Percentiles rank a stretch among this genome's conserved stretches.
These are phyloP conservation scores for Ambrosia hybrid DNA, from an alignment of 140 eudicot genomes.

Conservation along the genomic window DNA sequence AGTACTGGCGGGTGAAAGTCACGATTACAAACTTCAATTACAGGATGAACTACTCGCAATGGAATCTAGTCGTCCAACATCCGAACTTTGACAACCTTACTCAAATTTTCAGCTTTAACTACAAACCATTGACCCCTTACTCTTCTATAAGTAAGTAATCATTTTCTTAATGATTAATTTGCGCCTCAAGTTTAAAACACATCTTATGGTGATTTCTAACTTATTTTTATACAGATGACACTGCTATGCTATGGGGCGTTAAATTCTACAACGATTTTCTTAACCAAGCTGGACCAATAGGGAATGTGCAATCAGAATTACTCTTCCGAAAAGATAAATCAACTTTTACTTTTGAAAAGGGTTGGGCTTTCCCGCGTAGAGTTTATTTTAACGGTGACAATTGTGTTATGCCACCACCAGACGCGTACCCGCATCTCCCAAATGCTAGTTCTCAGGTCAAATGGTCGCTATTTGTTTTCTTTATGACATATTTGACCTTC, in stretches of 20 bases:
- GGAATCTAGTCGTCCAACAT: constrained; percentile 90
- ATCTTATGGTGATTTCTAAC: constrained; percentile 13
- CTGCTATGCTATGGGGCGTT: constrained; percentile 93
- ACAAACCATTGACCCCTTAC: constrained; percentile 74
- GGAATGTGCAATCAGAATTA: constrained; percentile 91
- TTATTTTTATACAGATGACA: constrained; percentile 64
- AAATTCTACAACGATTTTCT: constrained; percentile 88
- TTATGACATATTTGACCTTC: constrained; percentile 31
- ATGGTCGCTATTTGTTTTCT: constrained; percentile 38
- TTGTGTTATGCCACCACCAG: constrained; percentile 98
- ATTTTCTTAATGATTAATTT: background rate
- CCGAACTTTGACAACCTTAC: constrained; percentile 88
- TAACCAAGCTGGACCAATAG: constrained; percentile 79
- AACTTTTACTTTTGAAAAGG: constrained; percentile 78
- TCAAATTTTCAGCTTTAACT: constrained; percentile 84
- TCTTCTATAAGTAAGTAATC: constrained; percentile 67
- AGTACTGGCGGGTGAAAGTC: constrained; percentile 88
- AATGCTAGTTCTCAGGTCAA: constrained; percentile 45
- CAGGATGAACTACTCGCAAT: constrained; percentile 83
- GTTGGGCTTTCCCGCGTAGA: constrained; percentile 97
- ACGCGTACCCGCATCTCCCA: constrained; percentile 81
- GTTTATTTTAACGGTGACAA: constrained; percentile 86
- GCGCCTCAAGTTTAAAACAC: background rate
- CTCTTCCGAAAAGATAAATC: constrained; percentile 68
- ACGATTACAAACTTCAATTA: constrained; percentile 85